Percentiles rank a stretch among this genome's conserved stretches.
phyloP scores from a whole-genome alignment of 208 protist genomes.

The Leishmania tropica region DNA sequence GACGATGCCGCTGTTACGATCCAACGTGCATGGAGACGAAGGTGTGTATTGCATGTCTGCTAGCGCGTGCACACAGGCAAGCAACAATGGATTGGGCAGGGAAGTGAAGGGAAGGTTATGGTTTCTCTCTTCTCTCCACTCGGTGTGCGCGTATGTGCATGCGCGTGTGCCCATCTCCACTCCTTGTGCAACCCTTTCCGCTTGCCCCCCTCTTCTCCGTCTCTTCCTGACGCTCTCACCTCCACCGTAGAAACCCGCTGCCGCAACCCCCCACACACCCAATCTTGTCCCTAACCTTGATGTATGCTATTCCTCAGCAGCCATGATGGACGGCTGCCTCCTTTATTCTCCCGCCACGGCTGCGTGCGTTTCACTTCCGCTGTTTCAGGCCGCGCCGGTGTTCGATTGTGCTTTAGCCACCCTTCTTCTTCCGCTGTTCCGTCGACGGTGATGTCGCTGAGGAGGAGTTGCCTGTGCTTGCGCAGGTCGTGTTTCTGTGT shows the following conservation, averaged over 20 bases:
- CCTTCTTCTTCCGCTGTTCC: not conserved
- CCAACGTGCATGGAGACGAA: conserved; percentile 48
- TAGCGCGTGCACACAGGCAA: not conserved
- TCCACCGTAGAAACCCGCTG: not conserved
- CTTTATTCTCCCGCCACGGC: not conserved
- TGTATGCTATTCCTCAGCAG: not conserved
- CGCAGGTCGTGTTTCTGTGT: not conserved
- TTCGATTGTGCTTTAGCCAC: not conserved
- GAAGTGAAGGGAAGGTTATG: not conserved
- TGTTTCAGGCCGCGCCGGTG: not conserved
- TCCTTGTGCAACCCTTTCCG: not conserved
- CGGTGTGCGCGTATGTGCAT: not conserved
- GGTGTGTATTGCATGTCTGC: too few species aligned
- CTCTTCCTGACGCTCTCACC: not conserved
- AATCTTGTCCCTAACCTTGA: not conserved
- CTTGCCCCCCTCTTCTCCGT: not conserved
- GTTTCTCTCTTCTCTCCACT: not conserved
- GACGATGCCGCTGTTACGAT: conserved; percentile 58
- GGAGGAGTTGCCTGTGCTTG: not conserved
- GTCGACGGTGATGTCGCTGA: not conserved
- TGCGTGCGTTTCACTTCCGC: not conserved
- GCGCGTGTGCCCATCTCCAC: not conserved
- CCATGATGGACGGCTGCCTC: not conserved
- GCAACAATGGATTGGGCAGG: not conserved
- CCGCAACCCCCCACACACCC: not conserved